Conservation (phyloP, 352 stramenopile genomes). For the Phytopythium chamaehyphon region DNA sequence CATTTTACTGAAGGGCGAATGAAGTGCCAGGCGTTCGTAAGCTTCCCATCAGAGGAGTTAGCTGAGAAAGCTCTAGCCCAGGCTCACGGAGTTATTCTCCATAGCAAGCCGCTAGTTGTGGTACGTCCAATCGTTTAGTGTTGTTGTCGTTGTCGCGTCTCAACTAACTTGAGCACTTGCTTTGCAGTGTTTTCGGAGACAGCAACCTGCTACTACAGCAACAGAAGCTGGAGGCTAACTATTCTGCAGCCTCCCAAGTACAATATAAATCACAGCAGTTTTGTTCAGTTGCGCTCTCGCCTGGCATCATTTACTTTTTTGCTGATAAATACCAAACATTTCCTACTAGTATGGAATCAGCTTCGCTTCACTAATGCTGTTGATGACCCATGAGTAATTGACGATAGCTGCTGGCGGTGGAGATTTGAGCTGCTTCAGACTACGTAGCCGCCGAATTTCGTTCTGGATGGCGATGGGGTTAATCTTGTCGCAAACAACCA, state of each 20-base stretch:
- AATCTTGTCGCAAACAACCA: conserved; percentile 75
- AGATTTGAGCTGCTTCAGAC: conserved; percentile 35
- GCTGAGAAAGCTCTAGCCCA: conserved; percentile 45
- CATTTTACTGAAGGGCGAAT: conserved; percentile 80
- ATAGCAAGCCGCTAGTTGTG: conserved; percentile 79
- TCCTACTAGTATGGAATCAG: conserved; percentile 33
- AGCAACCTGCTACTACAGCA: not conserved
- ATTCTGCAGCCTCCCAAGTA: too few relatives aligned
- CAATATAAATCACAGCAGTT: not conserved
- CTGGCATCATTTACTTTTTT: conserved; percentile 10
- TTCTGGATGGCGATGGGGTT: conserved; percentile 53
- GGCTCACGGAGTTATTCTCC: conserved; percentile 67
- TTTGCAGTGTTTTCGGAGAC: conserved; percentile 24
- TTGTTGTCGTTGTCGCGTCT: not conserved
- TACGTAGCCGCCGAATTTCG: conserved; percentile 31
- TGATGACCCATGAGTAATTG: conserved; percentile 85
- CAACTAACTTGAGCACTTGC: not conserved
- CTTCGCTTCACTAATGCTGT: conserved; percentile 82
- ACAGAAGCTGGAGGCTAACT: not conserved
- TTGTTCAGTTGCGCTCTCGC: conserved; percentile 3
- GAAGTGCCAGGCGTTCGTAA: conserved; percentile 85
- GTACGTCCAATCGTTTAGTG: conserved; percentile 30
- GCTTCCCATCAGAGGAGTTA: conserved; percentile 45
- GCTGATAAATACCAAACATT: not conserved
- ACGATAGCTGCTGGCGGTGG: conserved; percentile 40